Conservation (phyloP, 768 basidiomycete species). For the Pulveroboletus sp. region DNA sequence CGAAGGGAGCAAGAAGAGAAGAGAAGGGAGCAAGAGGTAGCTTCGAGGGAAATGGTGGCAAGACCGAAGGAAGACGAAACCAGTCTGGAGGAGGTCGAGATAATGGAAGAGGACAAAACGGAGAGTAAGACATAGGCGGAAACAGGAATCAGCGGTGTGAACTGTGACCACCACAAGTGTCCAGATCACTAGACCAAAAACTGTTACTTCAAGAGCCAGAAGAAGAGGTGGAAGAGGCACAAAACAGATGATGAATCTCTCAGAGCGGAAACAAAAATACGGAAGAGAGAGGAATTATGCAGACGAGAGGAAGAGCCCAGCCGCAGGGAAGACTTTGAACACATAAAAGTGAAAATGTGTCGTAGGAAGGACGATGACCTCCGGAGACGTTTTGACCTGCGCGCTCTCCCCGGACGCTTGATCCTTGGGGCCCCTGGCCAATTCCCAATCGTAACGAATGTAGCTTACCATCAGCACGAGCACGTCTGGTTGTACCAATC, state of each 20-base stretch:
- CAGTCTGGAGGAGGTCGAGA: too few species aligned
- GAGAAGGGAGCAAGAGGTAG: too few species aligned
- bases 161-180: too few species aligned
- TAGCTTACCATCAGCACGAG: constrained; percentile 29
- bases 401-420: constrained; percentile 26
- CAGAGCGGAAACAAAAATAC: constrained; percentile 23
- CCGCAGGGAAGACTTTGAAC: constrained; percentile 28
- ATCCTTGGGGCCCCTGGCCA: constrained; percentile 29
- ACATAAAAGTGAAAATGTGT: constrained; percentile 29
- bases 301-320: constrained; percentile 26
- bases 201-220: too few species aligned
- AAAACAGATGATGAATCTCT: constrained; percentile 24
- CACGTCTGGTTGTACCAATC: constrained; percentile 25
- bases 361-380: constrained; percentile 31
- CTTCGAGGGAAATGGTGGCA: too few species aligned
- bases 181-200: too few species aligned
- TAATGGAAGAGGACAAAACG: constrained; percentile 11
- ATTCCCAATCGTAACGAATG: constrained; percentile 29
- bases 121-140: constrained; percentile 28
- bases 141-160: constrained; percentile 18
- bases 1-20: background rate
- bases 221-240: constrained; percentile 30
- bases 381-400: constrained; percentile 21
- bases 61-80: too few species aligned
- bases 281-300: constrained; percentile 23